A percentile compares a stretch with the other conserved stretches of the same genome.
These are phyloP conservation scores for Trichoderma virens DNA, from an alignment of 495 filamentous ascomycete genomes.

Conservation along the genomic window DNA sequence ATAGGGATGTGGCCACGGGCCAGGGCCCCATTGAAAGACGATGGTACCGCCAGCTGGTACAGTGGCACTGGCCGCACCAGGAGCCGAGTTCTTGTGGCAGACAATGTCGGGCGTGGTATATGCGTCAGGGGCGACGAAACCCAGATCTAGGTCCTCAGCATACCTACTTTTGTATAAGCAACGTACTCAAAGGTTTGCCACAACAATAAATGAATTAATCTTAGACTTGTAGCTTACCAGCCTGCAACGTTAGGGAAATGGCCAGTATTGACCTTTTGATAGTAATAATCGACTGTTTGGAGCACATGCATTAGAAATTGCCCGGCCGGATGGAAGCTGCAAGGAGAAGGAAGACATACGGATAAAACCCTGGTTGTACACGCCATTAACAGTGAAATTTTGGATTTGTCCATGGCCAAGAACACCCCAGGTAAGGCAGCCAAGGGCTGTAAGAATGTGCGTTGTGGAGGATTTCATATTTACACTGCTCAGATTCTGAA, in stretches of 20 bases:
- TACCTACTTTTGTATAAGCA: slow-evolving; percentile 15
- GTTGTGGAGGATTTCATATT: background rate
- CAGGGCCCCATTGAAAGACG: slow-evolving; percentile 21
- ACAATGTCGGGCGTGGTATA: slow-evolving; percentile 25
- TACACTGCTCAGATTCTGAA: background rate
- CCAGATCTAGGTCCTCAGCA: slow-evolving; percentile 26
- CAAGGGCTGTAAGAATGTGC: background rate
- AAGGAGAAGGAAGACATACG: background rate
- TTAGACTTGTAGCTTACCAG: background rate
- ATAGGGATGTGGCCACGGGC: slow-evolving; percentile 22
- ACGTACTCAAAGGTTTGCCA: background rate
- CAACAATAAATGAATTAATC: background rate
- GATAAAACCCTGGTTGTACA: background rate
- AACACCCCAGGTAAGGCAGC: background rate
- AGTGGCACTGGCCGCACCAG: slow-evolving; percentile 25
- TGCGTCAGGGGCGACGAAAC: slow-evolving; percentile 24
- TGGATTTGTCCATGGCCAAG: background rate
- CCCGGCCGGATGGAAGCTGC: background rate
- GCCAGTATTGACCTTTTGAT: slow-evolving; percentile 6
- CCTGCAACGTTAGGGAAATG: slow-evolving; percentile 2
- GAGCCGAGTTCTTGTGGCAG: slow-evolving; percentile 29
- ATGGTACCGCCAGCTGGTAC: slow-evolving; percentile 23
- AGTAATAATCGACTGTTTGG: slow-evolving; percentile 6
- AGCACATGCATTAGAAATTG: background rate
- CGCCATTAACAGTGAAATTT: slow-evolving; percentile 4